Evolutionary conservation across 2,329 filamentous ascomycete species (phyloP), one percentile per base, ranked within the genome.

Genomic region (Neonectria neomacrospora): DNA sequence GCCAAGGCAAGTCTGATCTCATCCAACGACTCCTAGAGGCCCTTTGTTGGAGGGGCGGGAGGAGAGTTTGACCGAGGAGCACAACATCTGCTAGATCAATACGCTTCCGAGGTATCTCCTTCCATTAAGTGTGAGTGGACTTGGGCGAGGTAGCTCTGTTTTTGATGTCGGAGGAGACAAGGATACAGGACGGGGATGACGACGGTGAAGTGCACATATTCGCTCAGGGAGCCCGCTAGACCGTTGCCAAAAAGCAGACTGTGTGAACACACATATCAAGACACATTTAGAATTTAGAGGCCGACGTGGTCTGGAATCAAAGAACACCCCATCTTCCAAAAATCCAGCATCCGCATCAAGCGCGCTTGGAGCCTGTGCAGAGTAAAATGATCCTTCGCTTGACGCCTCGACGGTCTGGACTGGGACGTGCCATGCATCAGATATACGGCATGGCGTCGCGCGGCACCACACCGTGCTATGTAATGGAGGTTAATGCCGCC

Each of bases 401-500:
- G 18, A 47, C 11, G 41, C 23, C 18, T 34, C 34, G 11, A 45
- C 22, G 20, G 39, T 22, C 23, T 54, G 22, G 26, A 44, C 52
- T 32, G 20, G 37, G 26, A 32, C 11, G 28, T 50, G 47, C 47
- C 11, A n/a, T 41, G n/a, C 37, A 41, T 20, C 34, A 41, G n/a
- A 41, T 41, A 22, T 37, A 50, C 28, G 47, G 47, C 47, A 50
- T 16, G 41, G 55, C 45, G 47, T 58, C 47, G 55, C 47, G 55
- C 55, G 47, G 45, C 44, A 57, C 20, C 34, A 26, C 37, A 58
- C 54, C 54, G 60, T n/a, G n/a, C n/a, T n/a, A n/a, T n/a, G n/a
- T 58, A 62, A 53, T 58, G 28, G n/a, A 28, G 42, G 23, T 30
- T 50, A 61, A 61, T 52, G 52, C 53, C 41, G 47, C 53, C 58